A percentile compares a stretch with the other conserved stretches of the same genome.
Evolutionary conservation across 306 rosid genomes (phyloP).

Genomic region (Casuarina glauca): DNA sequence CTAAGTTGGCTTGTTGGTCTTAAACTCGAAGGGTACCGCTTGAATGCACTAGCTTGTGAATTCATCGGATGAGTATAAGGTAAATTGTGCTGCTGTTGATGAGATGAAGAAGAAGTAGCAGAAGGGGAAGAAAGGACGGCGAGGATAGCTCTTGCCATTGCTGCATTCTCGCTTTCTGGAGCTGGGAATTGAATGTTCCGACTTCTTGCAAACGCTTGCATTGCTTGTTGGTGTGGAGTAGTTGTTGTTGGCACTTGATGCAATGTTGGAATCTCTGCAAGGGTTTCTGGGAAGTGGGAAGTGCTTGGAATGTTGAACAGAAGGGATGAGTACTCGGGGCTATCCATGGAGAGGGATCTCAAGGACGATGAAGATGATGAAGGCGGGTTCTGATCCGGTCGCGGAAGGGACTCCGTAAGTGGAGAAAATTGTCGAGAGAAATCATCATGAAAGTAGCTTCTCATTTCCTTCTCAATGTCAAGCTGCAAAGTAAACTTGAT

Average conservation of each 20-base stretch:
- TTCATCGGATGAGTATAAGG: conserved; percentile 25
- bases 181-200: conserved; percentile 43
- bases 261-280: conserved; percentile 31
- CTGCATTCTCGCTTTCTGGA: conserved; percentile 49
- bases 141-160: conserved; percentile 60
- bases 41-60: conserved; percentile 56
- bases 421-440: conserved; percentile 32
- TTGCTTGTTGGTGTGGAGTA: conserved; percentile 42
- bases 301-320: conserved; percentile 52
- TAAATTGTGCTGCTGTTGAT: conserved; percentile 20
- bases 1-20: conserved; percentile 27
- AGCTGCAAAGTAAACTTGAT: conserved; percentile 31
- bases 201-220: conserved; percentile 43
- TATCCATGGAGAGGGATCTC: conserved; percentile 70
- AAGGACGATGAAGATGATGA: conserved; percentile 85
- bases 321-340: conserved; percentile 73
- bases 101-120: conserved; percentile 37
- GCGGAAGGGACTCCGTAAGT: conserved; percentile 16
- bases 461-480: conserved; percentile 52
- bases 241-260: conserved; percentile 28
- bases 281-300: conserved; percentile 32
- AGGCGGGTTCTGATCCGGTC: conserved; percentile 49
- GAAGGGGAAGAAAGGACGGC: conserved; percentile 44
- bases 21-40: conserved; percentile 31
- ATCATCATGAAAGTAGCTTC: conserved; percentile 52